These are phyloP conservation scores for Chaetomiaceae sp. DNA, from an alignment of 2,329 filamentous ascomycete genomes.

Conservation along the genomic window DNA sequence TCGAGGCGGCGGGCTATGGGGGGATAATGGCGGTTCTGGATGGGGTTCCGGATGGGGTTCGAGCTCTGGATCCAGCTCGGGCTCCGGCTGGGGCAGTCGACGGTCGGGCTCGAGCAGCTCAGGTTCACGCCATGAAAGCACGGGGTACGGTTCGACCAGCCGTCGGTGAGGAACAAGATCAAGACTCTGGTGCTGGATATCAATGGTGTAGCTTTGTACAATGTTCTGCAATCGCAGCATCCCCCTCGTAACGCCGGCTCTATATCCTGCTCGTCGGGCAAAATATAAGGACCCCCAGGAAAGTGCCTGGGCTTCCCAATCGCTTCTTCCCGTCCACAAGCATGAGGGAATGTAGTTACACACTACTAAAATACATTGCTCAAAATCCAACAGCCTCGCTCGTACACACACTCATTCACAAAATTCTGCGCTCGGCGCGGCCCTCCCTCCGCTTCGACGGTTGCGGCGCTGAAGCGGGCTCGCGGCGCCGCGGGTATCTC, in stretches of 20 bases:
- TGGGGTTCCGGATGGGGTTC: conserved; percentile 31
- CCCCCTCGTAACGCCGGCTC: conserved; percentile 7
- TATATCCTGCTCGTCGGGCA: conserved; percentile 16
- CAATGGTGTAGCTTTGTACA: conserved; percentile 13
- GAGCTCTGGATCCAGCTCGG: conserved; percentile 18
- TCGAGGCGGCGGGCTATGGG: conserved; percentile 5
- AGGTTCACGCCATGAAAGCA: conserved; percentile 57
- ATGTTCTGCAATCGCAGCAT: conserved; percentile 1
- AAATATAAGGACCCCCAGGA: conserved; percentile 2
- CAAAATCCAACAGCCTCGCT: background rate
- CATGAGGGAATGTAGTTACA: conserved; percentile 14
- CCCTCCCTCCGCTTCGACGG: background rate
- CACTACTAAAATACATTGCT: conserved; percentile 12
- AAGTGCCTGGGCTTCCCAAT: background rate
- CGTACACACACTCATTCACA: conserved; percentile 9
- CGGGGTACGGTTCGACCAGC: conserved; percentile 67
- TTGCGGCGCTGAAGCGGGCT: background rate
- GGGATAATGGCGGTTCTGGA: conserved; percentile 21
- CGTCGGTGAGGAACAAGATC: conserved; percentile 42
- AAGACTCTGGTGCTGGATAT: conserved; percentile 8
- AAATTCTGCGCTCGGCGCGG: conserved; percentile 2
- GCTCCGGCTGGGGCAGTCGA: conserved; percentile 33
- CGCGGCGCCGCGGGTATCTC: background rate
- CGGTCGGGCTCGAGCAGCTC: conserved; percentile 29
- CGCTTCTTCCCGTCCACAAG: background rate